phyloP scores from a whole-genome alignment of 129 eudicot species.

The Pseudognaphalium luteoalbum region DNA sequence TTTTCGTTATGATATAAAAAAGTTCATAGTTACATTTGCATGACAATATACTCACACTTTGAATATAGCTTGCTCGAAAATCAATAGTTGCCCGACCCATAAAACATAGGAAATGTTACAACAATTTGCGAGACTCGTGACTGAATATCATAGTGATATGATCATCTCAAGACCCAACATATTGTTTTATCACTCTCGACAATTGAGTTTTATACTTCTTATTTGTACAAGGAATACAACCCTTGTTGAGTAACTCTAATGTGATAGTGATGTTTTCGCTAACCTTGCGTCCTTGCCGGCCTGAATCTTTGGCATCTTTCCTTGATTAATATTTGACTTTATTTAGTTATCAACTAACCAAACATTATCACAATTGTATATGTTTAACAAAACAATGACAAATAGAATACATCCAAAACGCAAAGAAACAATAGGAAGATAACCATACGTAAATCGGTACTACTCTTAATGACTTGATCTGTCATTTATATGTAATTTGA shows the following conservation, averaged over 20 bases:
- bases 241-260: not conserved
- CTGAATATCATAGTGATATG: not conserved
- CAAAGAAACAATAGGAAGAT: not conserved
- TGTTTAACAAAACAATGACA: conserved; percentile 22
- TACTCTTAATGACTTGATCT: not conserved
- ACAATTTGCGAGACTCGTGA: not conserved
- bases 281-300: conserved; percentile 40
- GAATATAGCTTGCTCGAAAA: not conserved
- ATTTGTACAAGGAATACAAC: conserved; percentile 4
- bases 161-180: not conserved
- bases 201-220: not conserved
- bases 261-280: conserved; percentile 19
- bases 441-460: no score
- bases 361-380: not conserved
- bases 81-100: not conserved
- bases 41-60: no score
- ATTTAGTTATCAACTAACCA: not conserved
- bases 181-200: no score
- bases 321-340: conserved; percentile 1
- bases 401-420: not conserved
- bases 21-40: no score
- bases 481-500: not conserved
- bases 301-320: conserved; percentile 19
- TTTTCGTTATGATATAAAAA: no score
- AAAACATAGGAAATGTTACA: not conserved